Percentiles rank a stretch among this genome's conserved stretches.
Evolutionary conservation across 176 grass and related monocot species (phyloP).

Genomic region (Cymbopogon citratus): DNA sequence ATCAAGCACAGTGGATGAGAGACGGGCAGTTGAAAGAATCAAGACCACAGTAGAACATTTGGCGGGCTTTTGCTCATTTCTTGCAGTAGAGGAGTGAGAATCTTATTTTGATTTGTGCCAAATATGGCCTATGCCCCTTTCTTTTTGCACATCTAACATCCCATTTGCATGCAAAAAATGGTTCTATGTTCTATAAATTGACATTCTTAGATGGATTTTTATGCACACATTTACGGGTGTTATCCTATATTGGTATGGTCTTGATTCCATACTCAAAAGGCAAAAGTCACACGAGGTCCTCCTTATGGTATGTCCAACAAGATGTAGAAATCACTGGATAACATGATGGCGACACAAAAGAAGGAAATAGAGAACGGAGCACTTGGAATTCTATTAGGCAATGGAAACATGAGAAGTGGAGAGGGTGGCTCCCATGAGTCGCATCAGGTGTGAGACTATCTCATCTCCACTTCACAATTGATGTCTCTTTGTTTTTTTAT

Average conservation of each 20-base stretch:
- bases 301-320: neutral
- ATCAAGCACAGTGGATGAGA: too few relatives aligned
- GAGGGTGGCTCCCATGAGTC: neutral
- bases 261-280: neutral
- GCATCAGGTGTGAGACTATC: neutral
- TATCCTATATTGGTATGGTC: neutral
- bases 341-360: neutral
- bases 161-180: too few relatives aligned
- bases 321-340: neutral
- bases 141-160: neutral
- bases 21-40: too few relatives aligned
- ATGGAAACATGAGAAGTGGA: neutral
- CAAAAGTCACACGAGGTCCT: neutral
- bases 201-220: neutral
- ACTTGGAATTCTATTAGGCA: neutral
- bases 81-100: too few relatives aligned
- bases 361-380: neutral
- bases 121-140: too few relatives aligned
- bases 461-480: neutral
- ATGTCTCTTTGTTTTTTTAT: neutral
- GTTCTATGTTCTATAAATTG: too few relatives aligned
- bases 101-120: too few relatives aligned
- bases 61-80: too few relatives aligned
- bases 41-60: too few relatives aligned
- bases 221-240: neutral